A percentile compares a stretch with the other conserved stretches of the same genome.
These are phyloP conservation scores for Coemansia sp. DNA, from an alignment of 192 early-diverging fungal genomes.

Conservation along the genomic window DNA sequence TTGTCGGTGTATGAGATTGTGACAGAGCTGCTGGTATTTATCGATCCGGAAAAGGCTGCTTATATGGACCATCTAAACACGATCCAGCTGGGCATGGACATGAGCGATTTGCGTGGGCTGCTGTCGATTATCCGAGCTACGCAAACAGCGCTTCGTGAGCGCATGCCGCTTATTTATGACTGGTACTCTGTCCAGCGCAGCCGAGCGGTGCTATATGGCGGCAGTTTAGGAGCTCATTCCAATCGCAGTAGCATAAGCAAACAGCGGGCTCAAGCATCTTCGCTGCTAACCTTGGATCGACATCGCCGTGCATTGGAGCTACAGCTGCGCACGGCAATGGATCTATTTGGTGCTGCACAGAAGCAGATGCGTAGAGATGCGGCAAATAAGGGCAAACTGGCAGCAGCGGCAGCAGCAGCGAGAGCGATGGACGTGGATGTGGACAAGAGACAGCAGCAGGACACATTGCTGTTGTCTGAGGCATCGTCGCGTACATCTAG, in stretches of 20 bases:
- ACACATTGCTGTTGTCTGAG: background rate
- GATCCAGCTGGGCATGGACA: constrained; percentile 77
- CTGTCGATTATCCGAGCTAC: constrained; percentile 41
- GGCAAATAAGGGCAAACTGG: background rate
- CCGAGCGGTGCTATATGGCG: constrained; percentile 25
- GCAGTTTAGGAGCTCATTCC: constrained; percentile 3
- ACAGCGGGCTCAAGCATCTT: constrained; percentile 25
- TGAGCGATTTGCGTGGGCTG: constrained; percentile 62
- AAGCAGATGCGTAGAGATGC: constrained; percentile 37
- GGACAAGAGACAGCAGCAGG: too few species aligned
- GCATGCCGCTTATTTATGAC: constrained; percentile 44
- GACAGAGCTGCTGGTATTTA: constrained; percentile 76
- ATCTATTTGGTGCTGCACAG: constrained; percentile 50
- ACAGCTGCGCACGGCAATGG: constrained; percentile 52
- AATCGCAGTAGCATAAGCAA: background rate
- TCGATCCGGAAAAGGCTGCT: constrained; percentile 74
- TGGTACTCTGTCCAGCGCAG: constrained; percentile 50
- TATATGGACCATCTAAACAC: constrained; percentile 69
- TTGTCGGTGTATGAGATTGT: constrained; percentile 69
- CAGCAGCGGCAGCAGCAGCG: background rate
- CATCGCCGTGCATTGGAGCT: constrained; percentile 47
- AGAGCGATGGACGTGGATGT: background rate
- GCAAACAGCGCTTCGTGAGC: constrained; percentile 46
- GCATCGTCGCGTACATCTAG: constrained; percentile 24
- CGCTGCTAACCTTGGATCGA: constrained; percentile 40